These are phyloP conservation scores for Suillus weaverae DNA, from an alignment of 768 basidiomycete species.

Conservation along the genomic window DNA sequence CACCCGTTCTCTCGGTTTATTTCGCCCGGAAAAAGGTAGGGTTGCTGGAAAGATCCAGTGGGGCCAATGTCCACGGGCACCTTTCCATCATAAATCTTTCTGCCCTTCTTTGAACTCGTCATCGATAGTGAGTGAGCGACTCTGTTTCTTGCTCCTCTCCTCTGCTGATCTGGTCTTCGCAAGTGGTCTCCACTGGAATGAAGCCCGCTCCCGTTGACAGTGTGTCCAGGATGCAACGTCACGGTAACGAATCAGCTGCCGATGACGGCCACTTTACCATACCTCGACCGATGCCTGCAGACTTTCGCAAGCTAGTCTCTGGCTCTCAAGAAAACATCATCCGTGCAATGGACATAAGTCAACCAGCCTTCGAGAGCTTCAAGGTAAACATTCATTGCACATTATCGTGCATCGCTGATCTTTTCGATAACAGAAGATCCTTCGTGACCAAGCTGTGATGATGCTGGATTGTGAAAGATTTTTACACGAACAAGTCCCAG, in stretches of 20 bases:
- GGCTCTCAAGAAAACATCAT: not conserved
- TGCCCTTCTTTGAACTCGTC: not conserved
- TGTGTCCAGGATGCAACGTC: not conserved
- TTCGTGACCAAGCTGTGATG: not conserved
- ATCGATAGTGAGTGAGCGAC: not conserved
- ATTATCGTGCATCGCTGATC: not conserved
- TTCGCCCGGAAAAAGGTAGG: not conserved
- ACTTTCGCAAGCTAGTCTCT: not conserved
- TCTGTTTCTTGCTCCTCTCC: not conserved
- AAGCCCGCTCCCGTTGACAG: not conserved
- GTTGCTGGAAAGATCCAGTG: not conserved
- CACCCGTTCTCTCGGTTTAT: not conserved
- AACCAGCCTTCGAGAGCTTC: not conserved
- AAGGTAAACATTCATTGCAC: not conserved
- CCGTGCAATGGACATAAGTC: not conserved
- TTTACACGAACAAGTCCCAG: not conserved
- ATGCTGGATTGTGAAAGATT: not conserved
- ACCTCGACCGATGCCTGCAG: not conserved
- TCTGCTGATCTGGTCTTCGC: not conserved
- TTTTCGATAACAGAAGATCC: not conserved
- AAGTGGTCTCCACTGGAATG: conserved; percentile 7
- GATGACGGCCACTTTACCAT: not conserved
- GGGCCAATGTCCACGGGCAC: not conserved
- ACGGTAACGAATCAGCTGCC: not conserved
- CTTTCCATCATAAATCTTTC: not conserved